Conservation (phyloP, 129 eudicot genomes). For the Tagetes erecta region DNA sequence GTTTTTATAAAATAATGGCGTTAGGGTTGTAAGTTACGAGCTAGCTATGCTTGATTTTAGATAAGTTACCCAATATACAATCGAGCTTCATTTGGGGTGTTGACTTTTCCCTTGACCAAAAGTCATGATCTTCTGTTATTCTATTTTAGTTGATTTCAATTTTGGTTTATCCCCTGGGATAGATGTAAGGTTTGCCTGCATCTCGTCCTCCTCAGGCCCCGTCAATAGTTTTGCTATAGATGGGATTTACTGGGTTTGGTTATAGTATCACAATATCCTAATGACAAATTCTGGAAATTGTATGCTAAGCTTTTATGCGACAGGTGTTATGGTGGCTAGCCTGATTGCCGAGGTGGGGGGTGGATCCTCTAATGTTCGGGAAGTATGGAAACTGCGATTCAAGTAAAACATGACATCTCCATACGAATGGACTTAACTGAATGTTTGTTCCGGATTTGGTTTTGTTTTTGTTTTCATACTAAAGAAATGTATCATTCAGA, state of each 20-base stretch:
- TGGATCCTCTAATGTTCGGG: constrained; percentile 93
- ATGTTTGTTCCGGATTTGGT: not conserved
- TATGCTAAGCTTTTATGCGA: not conserved
- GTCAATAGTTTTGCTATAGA: no score
- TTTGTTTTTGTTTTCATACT: constrained; percentile 2
- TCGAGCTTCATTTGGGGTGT: no score
- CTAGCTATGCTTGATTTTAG: not conserved
- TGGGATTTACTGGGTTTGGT: no score
- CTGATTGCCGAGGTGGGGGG: constrained; percentile 86
- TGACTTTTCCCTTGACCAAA: no score
- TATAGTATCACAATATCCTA: no score
- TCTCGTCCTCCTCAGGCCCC: no score
- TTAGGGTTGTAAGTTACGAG: not conserved
- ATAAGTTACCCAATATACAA: not conserved
- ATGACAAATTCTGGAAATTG: not conserved
- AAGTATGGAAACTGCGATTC: constrained; percentile 76
- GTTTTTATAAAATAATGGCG: not conserved
- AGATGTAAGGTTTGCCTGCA: no score
- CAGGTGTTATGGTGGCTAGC: constrained; percentile 61
- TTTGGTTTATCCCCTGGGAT: no score
- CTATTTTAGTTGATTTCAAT: no score
- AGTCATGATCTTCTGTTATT: no score
- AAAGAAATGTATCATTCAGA: constrained; percentile 11
- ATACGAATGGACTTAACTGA: not conserved
- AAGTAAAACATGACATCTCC: constrained; percentile 37